Evolutionary conservation across 768 basidiomycete genomes (phyloP).

Genomic region (Psilocybe cubensis): DNA sequence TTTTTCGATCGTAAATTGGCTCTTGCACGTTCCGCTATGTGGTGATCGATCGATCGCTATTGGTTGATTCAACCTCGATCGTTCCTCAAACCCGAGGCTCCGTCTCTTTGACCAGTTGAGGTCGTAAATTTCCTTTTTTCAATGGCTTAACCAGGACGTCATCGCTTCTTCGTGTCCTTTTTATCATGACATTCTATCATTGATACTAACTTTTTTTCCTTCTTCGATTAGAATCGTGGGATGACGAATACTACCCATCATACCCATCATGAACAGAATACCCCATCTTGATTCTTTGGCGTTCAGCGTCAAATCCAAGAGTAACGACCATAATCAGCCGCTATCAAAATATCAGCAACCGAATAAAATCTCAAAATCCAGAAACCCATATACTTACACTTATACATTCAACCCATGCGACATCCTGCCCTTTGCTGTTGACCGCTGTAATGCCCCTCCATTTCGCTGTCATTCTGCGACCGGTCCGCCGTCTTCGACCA

Average conservation of each 20-base stretch:
- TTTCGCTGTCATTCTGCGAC: neutral
- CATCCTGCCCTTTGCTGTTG: neutral
- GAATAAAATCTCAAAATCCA: neutral
- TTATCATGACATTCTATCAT: no score
- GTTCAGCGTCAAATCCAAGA: neutral
- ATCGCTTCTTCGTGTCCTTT: no score
- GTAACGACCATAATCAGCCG: neutral
- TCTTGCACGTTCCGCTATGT: constrained; percentile 2
- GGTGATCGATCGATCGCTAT: constrained; percentile 1
- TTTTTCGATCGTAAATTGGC: neutral
- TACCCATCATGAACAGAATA: constrained; percentile 8
- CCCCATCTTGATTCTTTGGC: neutral
- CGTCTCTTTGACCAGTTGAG: no score
- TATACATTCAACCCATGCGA: neutral
- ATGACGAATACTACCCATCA: constrained; percentile 33
- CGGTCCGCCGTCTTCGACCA: no score
- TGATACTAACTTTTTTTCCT: neutral
- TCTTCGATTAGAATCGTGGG: constrained; percentile 33
- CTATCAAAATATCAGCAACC: neutral
- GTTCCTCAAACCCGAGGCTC: neutral
- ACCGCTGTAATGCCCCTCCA: neutral
- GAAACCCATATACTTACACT: neutral
- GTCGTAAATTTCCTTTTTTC: no score
- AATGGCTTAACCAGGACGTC: no score
- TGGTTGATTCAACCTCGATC: neutral